Evolutionary conservation across 805 yeast species (phyloP), one percentile per base, ranked within the genome.

Genomic region (Cyberlindnera mississippiensis): DNA sequence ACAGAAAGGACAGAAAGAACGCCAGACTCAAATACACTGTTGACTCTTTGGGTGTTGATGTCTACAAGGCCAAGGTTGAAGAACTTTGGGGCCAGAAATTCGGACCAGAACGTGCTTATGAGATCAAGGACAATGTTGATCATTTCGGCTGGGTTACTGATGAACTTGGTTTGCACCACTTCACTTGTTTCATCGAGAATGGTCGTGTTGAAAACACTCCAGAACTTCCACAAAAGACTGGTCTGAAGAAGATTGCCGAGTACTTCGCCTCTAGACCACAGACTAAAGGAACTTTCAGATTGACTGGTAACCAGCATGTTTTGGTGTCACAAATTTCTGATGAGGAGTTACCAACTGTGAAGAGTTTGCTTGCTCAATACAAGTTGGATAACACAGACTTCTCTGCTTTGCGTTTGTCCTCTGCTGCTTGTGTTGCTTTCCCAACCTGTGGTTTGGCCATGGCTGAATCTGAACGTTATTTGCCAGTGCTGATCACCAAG

Each of bases 391-490:
- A 88, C 68, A 73, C 89, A 38, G 75, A 80, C 51, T 85, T 81
- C 66, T 81, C 95, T 42, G 95, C 85, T 4, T 72, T 91, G 58
- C 80, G 98, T 64, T 73, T 88, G 44, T 83, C 96, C 9, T 87
- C 96, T 7, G 89, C 96, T 19, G 95, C 98, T 0, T 91, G 98
- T 77, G 98, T 91, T 45, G 97, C 96, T 2, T 82, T 91, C 77
- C 98, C 98, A 53, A 91, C 98, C 1, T 91, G 98, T 78, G 98
- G 98, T 53, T 76, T 91, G 59, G 98, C 98, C 15, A 89, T 91
- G 97, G 98, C 98, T 27, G 98, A 91, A 69, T 84, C 95, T 41
- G 98, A 91, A 71, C 81, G 98, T 61, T 71, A 68, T 44, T 72
- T 91, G 56, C 98, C 98, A 8, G 82, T 73, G 37, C 73, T 91